Conservation (phyloP, 2,329 filamentous ascomycete genomes). For the Tolypocladium sp. region DNA sequence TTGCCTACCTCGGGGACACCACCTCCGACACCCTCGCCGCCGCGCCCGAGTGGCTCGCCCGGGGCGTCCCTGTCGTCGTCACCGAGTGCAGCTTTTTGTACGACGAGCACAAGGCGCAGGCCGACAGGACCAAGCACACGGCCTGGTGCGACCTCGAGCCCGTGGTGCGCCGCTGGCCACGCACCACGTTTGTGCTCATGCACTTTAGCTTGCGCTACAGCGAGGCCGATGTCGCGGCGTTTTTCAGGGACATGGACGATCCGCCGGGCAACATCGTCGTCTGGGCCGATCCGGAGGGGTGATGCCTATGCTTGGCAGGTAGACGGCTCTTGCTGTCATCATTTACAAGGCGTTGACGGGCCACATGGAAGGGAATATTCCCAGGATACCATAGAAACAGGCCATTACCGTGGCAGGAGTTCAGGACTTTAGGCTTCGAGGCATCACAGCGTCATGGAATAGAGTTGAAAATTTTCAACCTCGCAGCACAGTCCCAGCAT, state of each 20-base stretch:
- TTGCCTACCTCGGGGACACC: constrained; percentile 39
- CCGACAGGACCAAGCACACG: constrained; percentile 37
- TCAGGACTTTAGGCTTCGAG: too few species aligned
- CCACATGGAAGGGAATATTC: too few species aligned
- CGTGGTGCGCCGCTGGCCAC: constrained; percentile 30
- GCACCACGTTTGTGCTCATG: constrained; percentile 35
- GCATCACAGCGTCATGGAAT: too few species aligned
- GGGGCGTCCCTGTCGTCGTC: constrained; percentile 34
- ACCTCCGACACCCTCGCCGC: constrained; percentile 29
- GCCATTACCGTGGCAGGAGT: too few species aligned
- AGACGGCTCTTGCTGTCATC: too few species aligned
- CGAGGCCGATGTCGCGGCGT: constrained; percentile 27
- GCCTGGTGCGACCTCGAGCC: constrained; percentile 35
- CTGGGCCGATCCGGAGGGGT: constrained; percentile 32
- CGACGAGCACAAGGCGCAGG: constrained; percentile 32
- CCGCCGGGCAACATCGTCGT: constrained; percentile 34
- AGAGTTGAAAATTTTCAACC: too few species aligned
- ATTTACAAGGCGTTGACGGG: too few species aligned
- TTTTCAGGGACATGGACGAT: constrained; percentile 30
- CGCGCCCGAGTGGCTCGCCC: constrained; percentile 28
- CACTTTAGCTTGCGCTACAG: constrained; percentile 38
- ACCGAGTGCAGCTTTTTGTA: constrained; percentile 40
- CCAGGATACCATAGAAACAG: too few species aligned
- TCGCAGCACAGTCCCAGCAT: not conserved
- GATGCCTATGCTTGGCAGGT: too few species aligned